Evolutionary conservation across 345 rosid genomes (phyloP), one percentile per base, ranked within the genome.

Genomic region (Salix brachista): DNA sequence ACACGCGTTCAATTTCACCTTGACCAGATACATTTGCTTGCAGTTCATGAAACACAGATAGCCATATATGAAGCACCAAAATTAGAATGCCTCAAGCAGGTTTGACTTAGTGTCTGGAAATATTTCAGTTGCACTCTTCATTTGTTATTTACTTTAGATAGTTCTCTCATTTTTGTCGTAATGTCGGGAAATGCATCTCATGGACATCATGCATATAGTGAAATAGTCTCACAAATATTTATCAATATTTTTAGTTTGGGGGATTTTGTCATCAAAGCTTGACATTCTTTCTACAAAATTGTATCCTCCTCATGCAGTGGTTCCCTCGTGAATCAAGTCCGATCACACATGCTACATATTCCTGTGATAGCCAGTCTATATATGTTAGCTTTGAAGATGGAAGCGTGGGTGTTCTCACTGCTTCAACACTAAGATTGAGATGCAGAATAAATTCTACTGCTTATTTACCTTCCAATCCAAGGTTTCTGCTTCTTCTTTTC

Each of bases 361-460:
- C 98, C 26, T 94, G 97, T 66, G 92, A 94, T 73, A 84, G 94
- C 82, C 87, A 91, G 79, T 87, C 87, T 8, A 91, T 94, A 77
- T 91, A 85, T 77, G 92, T 87, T 65, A 87, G 95, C 86, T 94
- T 91, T 75, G 88, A 89, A 82, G 92, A 94, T 54, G 97, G 91
- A 54, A 85, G 89, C 46, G 81, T 94, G 1, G 84, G 88, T 67
- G 85, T 94, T 80, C 94, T 90, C n/a, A 83, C 89, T 34, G 87
- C 96, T 68, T 76, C 90, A 61, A 75, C 91, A 16, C 92, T 94
- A 64, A 82, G 90, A 82, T 73, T 90, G 83, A 90, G 96, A 87
- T 94, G 97, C 84, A 88, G 93, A 78, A 94, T 94, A 69, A 85
- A 85, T 83, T 87, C 92, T 54, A 65, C 83, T 61, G 94, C 97